Conservation (phyloP, 2,329 filamentous ascomycete species). For the Aspergillus pseudoviridinutans region DNA sequence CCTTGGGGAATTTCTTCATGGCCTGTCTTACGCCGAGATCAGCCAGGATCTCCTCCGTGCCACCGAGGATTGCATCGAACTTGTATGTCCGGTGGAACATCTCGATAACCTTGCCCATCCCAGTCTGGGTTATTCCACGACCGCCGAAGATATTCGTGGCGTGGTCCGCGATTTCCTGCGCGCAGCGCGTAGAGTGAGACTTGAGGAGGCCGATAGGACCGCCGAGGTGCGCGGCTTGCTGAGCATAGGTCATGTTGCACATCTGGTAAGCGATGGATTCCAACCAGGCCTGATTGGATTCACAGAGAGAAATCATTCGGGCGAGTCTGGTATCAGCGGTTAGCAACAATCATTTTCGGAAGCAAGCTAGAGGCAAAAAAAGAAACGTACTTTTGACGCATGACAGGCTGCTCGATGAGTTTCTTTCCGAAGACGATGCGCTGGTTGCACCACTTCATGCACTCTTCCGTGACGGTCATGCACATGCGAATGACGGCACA, state of each 20-base stretch:
- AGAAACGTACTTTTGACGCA: conserved; percentile 64
- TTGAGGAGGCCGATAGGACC: conserved; percentile 82
- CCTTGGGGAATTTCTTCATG: conserved; percentile 78
- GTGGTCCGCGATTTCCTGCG: conserved; percentile 80
- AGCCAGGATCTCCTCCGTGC: conserved; percentile 76
- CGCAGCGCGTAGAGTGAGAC: conserved; percentile 69
- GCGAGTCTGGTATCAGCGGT: conserved; percentile 54
- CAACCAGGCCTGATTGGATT: conserved; percentile 81
- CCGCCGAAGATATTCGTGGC: conserved; percentile 84
- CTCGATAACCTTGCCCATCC: conserved; percentile 79
- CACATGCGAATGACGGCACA: conserved; percentile 62
- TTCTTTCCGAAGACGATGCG: conserved; percentile 79
- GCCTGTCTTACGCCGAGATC: conserved; percentile 82
- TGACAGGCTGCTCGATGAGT: conserved; percentile 77
- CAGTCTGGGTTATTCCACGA: conserved; percentile 71
- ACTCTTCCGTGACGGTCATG: conserved; percentile 73
- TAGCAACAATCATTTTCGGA: neutral
- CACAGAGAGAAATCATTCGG: conserved; percentile 78
- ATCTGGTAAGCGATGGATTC: conserved; percentile 84
- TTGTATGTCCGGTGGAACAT: conserved; percentile 83
- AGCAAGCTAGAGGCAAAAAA: neutral
- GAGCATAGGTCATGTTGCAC: conserved; percentile 74
- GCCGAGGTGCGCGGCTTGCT: conserved; percentile 70
- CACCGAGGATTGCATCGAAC: conserved; percentile 73
- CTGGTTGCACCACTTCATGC: conserved; percentile 84